Percentiles rank a stretch among this genome's conserved stretches.
Evolutionary conservation across 352 stramenopile species (phyloP).

Genomic region (Globisporangium sylvaticum): DNA sequence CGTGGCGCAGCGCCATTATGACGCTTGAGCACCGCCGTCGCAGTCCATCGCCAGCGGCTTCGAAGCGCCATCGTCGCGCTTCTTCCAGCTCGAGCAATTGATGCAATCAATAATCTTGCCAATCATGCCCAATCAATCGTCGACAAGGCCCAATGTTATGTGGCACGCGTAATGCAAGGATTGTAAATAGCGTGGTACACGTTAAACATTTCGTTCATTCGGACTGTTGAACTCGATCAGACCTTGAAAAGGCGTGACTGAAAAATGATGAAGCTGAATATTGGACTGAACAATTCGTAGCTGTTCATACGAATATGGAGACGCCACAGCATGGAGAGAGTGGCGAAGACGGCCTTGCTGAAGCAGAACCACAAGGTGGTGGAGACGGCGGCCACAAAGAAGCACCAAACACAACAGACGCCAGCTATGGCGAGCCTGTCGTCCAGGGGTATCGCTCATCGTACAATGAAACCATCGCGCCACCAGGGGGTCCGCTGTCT

Average conservation of each 20-base stretch:
- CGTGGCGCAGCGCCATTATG: neutral
- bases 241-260: neutral
- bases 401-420: neutral
- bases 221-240: neutral
- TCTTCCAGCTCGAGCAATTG: neutral
- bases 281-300: neutral
- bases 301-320: neutral
- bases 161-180: neutral
- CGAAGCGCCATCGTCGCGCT: conserved; percentile 2
- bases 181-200: neutral
- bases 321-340: neutral
- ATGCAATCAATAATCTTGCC: neutral
- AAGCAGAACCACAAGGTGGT: conserved; percentile 10
- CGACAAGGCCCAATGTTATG: neutral
- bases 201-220: neutral
- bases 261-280: neutral
- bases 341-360: neutral
- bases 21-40: neutral
- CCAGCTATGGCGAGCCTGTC: neutral
- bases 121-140: neutral
- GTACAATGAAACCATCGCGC: conserved; percentile 58
- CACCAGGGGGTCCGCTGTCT: conserved; percentile 31
- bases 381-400: neutral
- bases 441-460: conserved; percentile 41
- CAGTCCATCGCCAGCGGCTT: conserved; percentile 3